Conservation (phyloP, 345 rosid genomes). For the Hypericum perforatum region DNA sequence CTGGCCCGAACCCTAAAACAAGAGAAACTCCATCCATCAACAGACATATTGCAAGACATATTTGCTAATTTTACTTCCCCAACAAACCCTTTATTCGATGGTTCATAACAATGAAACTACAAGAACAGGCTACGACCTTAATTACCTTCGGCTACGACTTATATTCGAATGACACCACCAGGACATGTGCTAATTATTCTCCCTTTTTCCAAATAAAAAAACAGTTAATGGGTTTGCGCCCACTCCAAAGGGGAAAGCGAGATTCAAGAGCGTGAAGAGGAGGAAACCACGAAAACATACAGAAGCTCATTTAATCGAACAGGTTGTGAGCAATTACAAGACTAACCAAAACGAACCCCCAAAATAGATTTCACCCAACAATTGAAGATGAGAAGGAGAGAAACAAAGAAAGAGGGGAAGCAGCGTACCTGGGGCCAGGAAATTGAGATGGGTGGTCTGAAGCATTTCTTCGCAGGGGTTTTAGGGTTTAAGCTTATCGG, state of each 20-base stretch:
- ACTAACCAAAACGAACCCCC: neutral
- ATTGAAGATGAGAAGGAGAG: neutral
- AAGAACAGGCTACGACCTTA: too few relatives aligned
- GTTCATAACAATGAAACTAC: too few relatives aligned
- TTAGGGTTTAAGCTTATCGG: too few relatives aligned
- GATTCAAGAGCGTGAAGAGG: neutral
- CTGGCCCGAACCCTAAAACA: slow-evolving; percentile 43
- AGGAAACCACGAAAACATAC: neutral
- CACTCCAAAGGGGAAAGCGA: neutral
- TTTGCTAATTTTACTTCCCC: neutral
- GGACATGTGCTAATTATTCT: too few relatives aligned
- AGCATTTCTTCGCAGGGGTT: slow-evolving; percentile 12
- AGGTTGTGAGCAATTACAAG: slow-evolving; percentile 6
- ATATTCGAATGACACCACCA: too few relatives aligned
- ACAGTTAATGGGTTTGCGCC: neutral
- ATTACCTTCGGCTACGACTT: too few relatives aligned
- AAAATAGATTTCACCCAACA: neutral
- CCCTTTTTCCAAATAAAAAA: neutral
- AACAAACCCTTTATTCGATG: too few relatives aligned
- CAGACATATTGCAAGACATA: neutral
- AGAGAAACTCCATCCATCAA: neutral
- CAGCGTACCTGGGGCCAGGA: slow-evolving; percentile 16
- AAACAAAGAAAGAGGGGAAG: neutral
- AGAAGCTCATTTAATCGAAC: slow-evolving; percentile 13
- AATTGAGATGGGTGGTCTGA: slow-evolving; percentile 21